A percentile compares a stretch with the other conserved stretches of the same genome.
Evolutionary conservation across 2,329 filamentous ascomycete genomes (phyloP).

Genomic region (Didymella segeticola): DNA sequence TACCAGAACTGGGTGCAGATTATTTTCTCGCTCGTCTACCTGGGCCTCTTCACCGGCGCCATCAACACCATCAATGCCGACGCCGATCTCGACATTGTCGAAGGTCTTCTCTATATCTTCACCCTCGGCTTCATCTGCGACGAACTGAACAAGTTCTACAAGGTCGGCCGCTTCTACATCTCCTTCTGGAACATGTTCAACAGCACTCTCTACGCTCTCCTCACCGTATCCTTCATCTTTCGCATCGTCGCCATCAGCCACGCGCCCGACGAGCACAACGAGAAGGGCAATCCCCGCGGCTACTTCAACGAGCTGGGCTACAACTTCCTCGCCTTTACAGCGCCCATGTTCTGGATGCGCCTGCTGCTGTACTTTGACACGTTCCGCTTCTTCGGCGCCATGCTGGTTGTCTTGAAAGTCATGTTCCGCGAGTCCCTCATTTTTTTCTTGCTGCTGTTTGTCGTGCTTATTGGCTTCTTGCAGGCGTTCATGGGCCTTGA

Average conservation of each 20-base stretch:
- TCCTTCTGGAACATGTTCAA: slow-evolving; percentile 99
- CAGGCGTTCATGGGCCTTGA: slow-evolving; percentile 95
- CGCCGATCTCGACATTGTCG: slow-evolving; percentile 83
- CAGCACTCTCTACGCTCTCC: slow-evolving; percentile 76
- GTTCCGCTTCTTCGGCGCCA: slow-evolving; percentile 94
- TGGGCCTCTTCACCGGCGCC: slow-evolving; percentile 84
- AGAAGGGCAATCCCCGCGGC: slow-evolving; percentile 53
- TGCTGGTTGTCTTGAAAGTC: slow-evolving; percentile 91
- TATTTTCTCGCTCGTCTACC: slow-evolving; percentile 80
- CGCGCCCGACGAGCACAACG: not conserved
- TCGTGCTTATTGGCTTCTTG: slow-evolving; percentile 85
- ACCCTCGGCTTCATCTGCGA: slow-evolving; percentile 91
- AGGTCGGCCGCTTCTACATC: slow-evolving; percentile 88
- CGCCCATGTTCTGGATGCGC: slow-evolving; percentile 96
- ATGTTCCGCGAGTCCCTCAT: slow-evolving; percentile 77
- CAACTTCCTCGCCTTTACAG: slow-evolving; percentile 90
- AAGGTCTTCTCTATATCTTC: slow-evolving; percentile 87
- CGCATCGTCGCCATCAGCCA: slow-evolving; percentile 80
- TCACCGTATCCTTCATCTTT: slow-evolving; percentile 78
- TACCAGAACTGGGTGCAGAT: slow-evolving; percentile 94
- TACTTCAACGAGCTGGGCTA: slow-evolving; percentile 84
- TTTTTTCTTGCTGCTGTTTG: slow-evolving; percentile 88
- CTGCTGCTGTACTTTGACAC: slow-evolving; percentile 92
- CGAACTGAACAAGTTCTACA: slow-evolving; percentile 88
- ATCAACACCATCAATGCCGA: slow-evolving; percentile 92